Evolutionary conservation across 208 protist species (phyloP), one percentile per base, ranked within the genome.

Genomic region (Leishmania aethiopica): DNA sequence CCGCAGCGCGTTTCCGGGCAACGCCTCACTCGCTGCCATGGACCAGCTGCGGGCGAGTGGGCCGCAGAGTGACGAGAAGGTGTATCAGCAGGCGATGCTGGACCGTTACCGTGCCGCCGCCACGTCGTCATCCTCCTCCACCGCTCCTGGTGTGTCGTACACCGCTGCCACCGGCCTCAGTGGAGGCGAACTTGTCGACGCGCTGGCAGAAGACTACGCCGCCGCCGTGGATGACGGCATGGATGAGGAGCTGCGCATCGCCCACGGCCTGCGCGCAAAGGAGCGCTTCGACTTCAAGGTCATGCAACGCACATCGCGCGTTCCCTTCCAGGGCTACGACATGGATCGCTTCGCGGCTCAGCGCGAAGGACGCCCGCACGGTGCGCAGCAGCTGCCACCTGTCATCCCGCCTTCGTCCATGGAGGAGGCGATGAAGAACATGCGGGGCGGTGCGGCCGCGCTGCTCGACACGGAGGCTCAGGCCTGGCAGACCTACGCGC

Each of bases 321-420:
- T 93, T 8, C 91, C 86, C 19, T 97, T 97, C 81, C 64, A 89
- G 59, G 95, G 95, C n/a, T 97, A 97, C 85, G 95, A 97, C 79
- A 92, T 89, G 85, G 95, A 96, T 74, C 90, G 95, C n/a, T 89
- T 82, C 74, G 69, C 80, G 17, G 95, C 95, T 19, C 92, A 96
- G 88, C 91, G 89, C 66, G 84, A 89, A 57, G 94, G 94, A n/a
- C 93, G 88, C 22, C 84, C 92, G 28, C 93, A 94, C 62, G 93
- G 89, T 2, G 90, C 92, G 6, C 88, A 90, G 79, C 92, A 94
- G 86, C 80, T 97, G 51, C 89, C 93, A 22, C 83, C 93, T 1
- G 67, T 53, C 35, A 84, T 90, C 17, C 85, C 89, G 5, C 28
- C 87, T 19, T 90, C 90, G 45, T 93, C 93, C 13, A 92, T 97